These are phyloP conservation scores for Viola odorata DNA, from an alignment of 345 rosid genomes.

Conservation along the genomic window DNA sequence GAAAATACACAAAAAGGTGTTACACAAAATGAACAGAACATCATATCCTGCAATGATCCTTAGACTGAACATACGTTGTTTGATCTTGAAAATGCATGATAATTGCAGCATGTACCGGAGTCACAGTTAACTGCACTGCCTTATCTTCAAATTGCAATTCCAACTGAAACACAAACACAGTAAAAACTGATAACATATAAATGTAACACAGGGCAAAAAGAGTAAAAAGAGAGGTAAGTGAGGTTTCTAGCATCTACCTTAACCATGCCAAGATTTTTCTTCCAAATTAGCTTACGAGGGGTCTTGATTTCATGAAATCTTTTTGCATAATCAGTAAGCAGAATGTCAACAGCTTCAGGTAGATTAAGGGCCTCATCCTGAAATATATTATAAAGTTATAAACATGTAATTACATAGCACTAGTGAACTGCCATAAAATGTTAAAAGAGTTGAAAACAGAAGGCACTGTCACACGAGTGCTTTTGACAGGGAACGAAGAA, in stretches of 20 bases:
- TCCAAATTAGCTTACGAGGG: constrained; percentile 94
- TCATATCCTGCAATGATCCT: constrained; percentile 6
- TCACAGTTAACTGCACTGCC: constrained; percentile 64
- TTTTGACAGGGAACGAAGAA: too few relatives aligned
- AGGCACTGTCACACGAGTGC: too few relatives aligned
- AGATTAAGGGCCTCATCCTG: constrained; percentile 80
- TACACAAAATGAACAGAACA: background rate
- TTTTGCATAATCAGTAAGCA: constrained; percentile 75
- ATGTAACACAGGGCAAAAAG: constrained; percentile 5
- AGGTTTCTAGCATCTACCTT: constrained; percentile 46
- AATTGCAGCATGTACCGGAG: constrained; percentile 86
- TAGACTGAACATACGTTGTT: constrained; percentile 44
- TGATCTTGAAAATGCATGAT: constrained; percentile 93
- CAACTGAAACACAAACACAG: constrained; percentile 41
- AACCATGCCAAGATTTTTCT: constrained; percentile 93
- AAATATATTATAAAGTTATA: constrained; percentile 11
- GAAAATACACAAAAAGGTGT: constrained; percentile 4
- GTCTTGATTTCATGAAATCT: constrained; percentile 80
- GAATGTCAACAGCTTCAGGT: constrained; percentile 66
- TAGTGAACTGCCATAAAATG: too few relatives aligned
- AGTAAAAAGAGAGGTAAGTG: background rate
- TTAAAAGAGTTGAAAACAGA: too few relatives aligned
- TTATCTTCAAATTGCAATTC: constrained; percentile 91
- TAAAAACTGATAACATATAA: background rate
- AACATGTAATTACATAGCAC: too few relatives aligned